These are phyloP conservation scores for Incumbomyces lentus DNA, from an alignment of 2,329 filamentous ascomycete species.

Conservation along the genomic window DNA sequence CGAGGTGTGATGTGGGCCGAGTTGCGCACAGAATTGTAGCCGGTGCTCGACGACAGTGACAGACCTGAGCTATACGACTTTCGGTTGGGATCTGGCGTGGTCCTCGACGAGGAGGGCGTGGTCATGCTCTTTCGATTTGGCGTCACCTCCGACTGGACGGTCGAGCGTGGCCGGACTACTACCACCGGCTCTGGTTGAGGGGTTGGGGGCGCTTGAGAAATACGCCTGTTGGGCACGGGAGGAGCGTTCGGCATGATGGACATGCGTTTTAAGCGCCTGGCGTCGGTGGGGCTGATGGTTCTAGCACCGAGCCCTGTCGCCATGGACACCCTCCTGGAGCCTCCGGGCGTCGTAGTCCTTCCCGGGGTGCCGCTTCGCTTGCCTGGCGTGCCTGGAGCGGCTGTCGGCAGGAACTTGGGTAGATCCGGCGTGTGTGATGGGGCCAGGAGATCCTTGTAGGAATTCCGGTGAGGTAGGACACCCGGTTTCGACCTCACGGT, in stretches of 20 bases:
- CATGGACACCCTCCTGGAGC: slow-evolving; percentile 57
- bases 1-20: slow-evolving; percentile 44
- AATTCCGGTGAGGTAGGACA: slow-evolving; percentile 58
- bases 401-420: slow-evolving; percentile 48
- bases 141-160: slow-evolving; percentile 69
- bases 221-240: slow-evolving; percentile 40
- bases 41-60: slow-evolving; percentile 65
- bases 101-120: slow-evolving; percentile 68
- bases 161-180: slow-evolving; percentile 40
- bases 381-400: slow-evolving; percentile 24
- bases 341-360: slow-evolving; percentile 36
- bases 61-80: slow-evolving; percentile 82
- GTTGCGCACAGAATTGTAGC: slow-evolving; percentile 65
- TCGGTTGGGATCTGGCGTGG: slow-evolving; percentile 73
- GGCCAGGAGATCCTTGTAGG: slow-evolving; percentile 45
- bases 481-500: slow-evolving; percentile 70
- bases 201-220: slow-evolving; percentile 39
- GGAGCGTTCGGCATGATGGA: slow-evolving; percentile 58
- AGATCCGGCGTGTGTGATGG: slow-evolving; percentile 52
- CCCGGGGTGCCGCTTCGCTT: slow-evolving; percentile 41
- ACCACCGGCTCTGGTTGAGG: slow-evolving; percentile 48
- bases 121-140: slow-evolving; percentile 73
- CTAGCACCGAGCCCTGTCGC: slow-evolving; percentile 82
- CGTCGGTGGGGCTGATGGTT: slow-evolving; percentile 94
- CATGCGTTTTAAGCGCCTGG: slow-evolving; percentile 76